These are phyloP conservation scores for Ophiostoma angusticollis DNA, from an alignment of 2,329 filamentous ascomycete species.

Conservation along the genomic window DNA sequence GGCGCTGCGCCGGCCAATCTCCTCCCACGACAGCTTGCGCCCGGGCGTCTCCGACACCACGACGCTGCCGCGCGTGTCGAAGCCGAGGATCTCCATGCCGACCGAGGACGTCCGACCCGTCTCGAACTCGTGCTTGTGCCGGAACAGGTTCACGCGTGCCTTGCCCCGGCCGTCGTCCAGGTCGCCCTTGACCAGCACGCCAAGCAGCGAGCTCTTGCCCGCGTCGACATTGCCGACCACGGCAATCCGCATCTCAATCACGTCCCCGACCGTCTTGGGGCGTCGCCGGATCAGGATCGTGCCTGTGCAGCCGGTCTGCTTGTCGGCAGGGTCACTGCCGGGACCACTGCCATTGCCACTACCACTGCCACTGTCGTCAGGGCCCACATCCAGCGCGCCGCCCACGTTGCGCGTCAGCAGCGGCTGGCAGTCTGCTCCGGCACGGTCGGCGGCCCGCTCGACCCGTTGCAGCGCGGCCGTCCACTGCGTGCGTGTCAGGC, in stretches of 20 bases:
- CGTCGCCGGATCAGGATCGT: slow-evolving; percentile 72
- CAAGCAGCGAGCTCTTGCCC: slow-evolving; percentile 91
- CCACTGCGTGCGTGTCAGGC: slow-evolving; percentile 63
- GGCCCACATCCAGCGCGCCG: slow-evolving; percentile 53
- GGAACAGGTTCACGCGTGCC: slow-evolving; percentile 88
- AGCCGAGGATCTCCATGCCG: slow-evolving; percentile 98
- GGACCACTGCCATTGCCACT: slow-evolving; percentile 3
- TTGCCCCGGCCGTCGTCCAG: slow-evolving; percentile 90
- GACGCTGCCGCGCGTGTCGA: slow-evolving; percentile 74
- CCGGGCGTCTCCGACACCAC: slow-evolving; percentile 72
- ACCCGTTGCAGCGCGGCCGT: slow-evolving; percentile 55
- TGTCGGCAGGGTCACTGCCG: too few relatives aligned
- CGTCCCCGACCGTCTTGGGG: slow-evolving; percentile 64
- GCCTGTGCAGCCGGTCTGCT: slow-evolving; percentile 65
- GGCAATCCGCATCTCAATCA: slow-evolving; percentile 91
- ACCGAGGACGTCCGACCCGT: slow-evolving; percentile 91
- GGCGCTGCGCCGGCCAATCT: slow-evolving; percentile 85
- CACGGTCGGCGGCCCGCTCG: slow-evolving; percentile 46
- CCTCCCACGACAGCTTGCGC: slow-evolving; percentile 78
- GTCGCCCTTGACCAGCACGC: slow-evolving; percentile 87
- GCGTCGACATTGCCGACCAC: slow-evolving; percentile 97
- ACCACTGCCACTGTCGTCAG: neutral
- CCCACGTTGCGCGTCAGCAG: slow-evolving; percentile 86
- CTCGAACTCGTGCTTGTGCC: slow-evolving; percentile 96
- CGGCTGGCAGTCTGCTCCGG: slow-evolving; percentile 64